Percentiles rank a stretch among this genome's conserved stretches.
Evolutionary conservation across 176 grass and related monocot species (phyloP).

Genomic region (Metroxylon sagu): DNA sequence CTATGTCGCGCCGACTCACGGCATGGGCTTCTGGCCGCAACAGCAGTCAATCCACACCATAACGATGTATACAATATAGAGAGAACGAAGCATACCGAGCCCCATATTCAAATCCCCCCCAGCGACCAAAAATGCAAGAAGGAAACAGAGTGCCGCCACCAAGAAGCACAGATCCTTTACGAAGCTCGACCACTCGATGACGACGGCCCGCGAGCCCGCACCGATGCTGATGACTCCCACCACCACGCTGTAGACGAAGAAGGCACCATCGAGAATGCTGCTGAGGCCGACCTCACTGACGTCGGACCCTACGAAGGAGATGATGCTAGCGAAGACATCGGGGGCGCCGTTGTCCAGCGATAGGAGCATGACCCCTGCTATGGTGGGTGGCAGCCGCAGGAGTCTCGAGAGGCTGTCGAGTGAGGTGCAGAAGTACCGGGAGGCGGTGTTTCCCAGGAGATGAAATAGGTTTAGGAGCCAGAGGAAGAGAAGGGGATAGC

Average conservation of each 20-base stretch:
- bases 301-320: slow-evolving; percentile 34
- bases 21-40: neutral
- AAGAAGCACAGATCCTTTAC: slow-evolving; percentile 9
- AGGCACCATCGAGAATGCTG: slow-evolving; percentile 15
- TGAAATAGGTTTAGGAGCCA: slow-evolving; percentile 76
- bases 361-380: slow-evolving; percentile 72
- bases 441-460: slow-evolving; percentile 79
- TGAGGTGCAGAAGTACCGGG: slow-evolving; percentile 58
- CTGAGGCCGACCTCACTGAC: slow-evolving; percentile 24
- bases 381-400: slow-evolving; percentile 49
- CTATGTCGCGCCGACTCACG: too few relatives aligned
- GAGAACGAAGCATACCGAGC: neutral
- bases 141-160: neutral
- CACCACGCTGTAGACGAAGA: slow-evolving; percentile 14
- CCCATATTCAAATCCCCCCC: neutral
- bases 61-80: slow-evolving; percentile 9
- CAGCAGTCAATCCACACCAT: neutral
- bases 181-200: slow-evolving; percentile 11
- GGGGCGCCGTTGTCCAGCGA: slow-evolving; percentile 72
- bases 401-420: slow-evolving; percentile 38
- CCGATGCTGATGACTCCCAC: slow-evolving; percentile 2
- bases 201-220: neutral
- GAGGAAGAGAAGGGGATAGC: slow-evolving; percentile 11
- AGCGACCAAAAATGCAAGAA: neutral
- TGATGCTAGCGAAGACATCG: slow-evolving; percentile 76